These are phyloP conservation scores for Sporisorium exsertum DNA, from an alignment of 1,284 basidiomycete species.

Conservation along the genomic window DNA sequence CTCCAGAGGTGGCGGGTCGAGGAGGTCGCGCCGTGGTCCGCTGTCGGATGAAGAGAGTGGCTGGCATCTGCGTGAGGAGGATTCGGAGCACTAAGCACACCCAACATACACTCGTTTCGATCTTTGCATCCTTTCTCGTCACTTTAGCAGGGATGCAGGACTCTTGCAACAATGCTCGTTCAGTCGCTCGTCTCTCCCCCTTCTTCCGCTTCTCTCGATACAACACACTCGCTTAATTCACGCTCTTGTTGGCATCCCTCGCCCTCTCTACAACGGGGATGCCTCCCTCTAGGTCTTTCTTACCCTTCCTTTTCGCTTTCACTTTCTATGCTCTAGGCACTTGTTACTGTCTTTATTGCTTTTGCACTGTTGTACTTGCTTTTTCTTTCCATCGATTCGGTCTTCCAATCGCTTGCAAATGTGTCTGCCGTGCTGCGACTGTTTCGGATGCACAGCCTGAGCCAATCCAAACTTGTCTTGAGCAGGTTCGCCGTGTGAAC, in stretches of 20 bases:
- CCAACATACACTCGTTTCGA: background rate
- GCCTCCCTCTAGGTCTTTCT: background rate
- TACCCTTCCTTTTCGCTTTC: background rate
- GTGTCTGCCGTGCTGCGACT: background rate
- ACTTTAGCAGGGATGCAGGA: constrained; percentile 5
- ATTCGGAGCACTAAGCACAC: constrained; percentile 22
- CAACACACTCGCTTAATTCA: background rate
- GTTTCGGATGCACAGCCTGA: background rate
- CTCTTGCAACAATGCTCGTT: constrained; percentile 19
- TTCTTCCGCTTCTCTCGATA: constrained; percentile 21
- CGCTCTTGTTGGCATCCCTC: constrained; percentile 2
- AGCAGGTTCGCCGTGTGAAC: too few relatives aligned
- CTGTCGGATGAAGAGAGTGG: constrained; percentile 49
- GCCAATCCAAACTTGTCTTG: background rate
- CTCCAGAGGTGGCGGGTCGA: constrained; percentile 25
- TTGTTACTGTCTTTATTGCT: background rate
- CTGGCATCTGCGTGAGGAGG: constrained; percentile 52
- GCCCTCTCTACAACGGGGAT: background rate
- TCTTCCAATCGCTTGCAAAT: background rate
- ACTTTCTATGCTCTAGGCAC: background rate
- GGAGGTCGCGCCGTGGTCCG: constrained; percentile 25
- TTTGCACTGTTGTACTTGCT: background rate
- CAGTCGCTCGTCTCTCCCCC: constrained; percentile 30
- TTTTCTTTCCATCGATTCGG: background rate
- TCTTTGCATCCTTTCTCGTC: background rate